Base-by-base conservation (phyloP, 1,284 basidiomycete species). In the Sphaerobolus stellatus region DNA sequence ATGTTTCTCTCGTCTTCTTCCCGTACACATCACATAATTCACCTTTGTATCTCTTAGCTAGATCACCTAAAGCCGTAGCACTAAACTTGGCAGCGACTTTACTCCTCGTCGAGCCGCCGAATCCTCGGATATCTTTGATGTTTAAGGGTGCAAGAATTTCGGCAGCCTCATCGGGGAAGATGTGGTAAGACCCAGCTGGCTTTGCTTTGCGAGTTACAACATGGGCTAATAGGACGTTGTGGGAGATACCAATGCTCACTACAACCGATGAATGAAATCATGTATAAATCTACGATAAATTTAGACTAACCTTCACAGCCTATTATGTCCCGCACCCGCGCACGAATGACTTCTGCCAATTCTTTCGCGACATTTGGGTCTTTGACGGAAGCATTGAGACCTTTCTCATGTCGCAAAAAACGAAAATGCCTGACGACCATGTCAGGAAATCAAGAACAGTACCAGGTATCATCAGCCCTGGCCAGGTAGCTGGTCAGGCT, bases 181-280 rank as follows among this genome's bases (percentile, higher is more conserved):
- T 82, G 59, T 94, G 93, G 66, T 81, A 92, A 0, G 88, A 85
- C 2, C 87, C 86, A 0, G 87, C 91, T 0, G 96, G 97, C 67
- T 99, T 99, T 4, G 97, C 96, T 9, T 78, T 80, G 5, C 91
- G 84, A 0, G 94, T 97, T 0, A 96, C 96, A 1, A 99, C 79
- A 5, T 94, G 89, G 1, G 96, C 92, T 3, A 98, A 82, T 49
- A 97, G 84, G 59, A 98, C 88, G 71, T 98, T 99, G 61, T 90
- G 84, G 0, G 91, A 82, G 44, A 98, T 90, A 5, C 97, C 96
- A 41, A 99, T 91, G 67, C 89, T 92, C 3, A 93, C 92, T 92
- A 59, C 0, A 16, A 50, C 14, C 29, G 11, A 22, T 48, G 22
- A 40, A 1, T 25, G 45, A 62, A 16, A 63, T 58, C 31, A 29